Percentiles rank a stretch among this genome's conserved stretches.
Conservation (phyloP, 495 filamentous ascomycete species). For the Hypoxylon fragiforme region DNA sequence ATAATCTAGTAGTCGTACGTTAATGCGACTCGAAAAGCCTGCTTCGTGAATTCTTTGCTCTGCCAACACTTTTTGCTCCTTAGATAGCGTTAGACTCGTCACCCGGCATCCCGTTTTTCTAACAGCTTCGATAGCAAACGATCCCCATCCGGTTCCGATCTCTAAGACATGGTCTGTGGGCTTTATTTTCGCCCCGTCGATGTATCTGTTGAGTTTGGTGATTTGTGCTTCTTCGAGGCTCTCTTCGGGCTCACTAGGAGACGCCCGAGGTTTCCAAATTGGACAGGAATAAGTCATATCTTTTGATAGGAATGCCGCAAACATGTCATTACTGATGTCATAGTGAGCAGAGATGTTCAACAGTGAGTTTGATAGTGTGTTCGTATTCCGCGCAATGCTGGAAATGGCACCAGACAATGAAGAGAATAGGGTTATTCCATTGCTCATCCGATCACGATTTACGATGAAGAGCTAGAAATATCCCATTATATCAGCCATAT, state of each 20-base stretch:
- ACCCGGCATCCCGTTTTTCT: conserved; percentile 61
- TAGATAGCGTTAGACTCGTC: conserved; percentile 63
- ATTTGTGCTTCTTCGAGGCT: conserved; percentile 65
- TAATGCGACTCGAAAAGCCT: conserved; percentile 55
- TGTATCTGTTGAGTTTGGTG: conserved; percentile 64
- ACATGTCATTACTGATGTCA: conserved; percentile 75
- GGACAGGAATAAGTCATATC: conserved; percentile 81
- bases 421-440: conserved; percentile 63
- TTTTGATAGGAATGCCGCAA: conserved; percentile 68
- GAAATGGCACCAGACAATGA: conserved; percentile 54
- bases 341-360: conserved; percentile 72
- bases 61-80: conserved; percentile 63
- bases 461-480: conserved; percentile 61
- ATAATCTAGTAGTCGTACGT: conserved; percentile 65
- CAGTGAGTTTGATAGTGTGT: conserved; percentile 65
- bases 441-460: conserved; percentile 59
- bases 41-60: conserved; percentile 59
- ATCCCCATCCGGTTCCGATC: conserved; percentile 72
- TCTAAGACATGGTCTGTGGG: conserved; percentile 66
- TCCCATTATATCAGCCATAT: conserved; percentile 3
- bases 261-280: conserved; percentile 55
- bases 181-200: conserved; percentile 62
- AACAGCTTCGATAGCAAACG: conserved; percentile 66
- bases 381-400: conserved; percentile 58
- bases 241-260: conserved; percentile 46